Percentiles rank a stretch among this genome's conserved stretches.
Evolutionary conservation across 2,329 filamentous ascomycete genomes (phyloP).

Genomic region (Daldinia eschscholtzii): DNA sequence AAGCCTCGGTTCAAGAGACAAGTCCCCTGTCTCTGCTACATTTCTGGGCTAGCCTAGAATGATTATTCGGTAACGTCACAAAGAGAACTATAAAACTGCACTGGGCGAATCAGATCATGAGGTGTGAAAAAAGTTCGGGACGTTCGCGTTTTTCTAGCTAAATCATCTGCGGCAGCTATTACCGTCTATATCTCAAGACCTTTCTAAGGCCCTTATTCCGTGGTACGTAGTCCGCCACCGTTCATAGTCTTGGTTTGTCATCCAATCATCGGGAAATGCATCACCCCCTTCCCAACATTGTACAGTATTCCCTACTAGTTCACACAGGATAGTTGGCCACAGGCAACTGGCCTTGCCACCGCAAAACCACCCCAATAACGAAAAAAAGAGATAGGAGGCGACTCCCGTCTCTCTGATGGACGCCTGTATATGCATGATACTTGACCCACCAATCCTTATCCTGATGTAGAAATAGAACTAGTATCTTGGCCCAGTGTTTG

Average conservation of each 20-base stretch:
- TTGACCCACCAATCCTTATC: constrained; percentile 42
- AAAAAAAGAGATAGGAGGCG: constrained; percentile 38
- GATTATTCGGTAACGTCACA: not conserved
- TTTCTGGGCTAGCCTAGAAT: not conserved
- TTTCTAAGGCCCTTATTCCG: constrained; percentile 7
- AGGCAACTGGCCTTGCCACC: constrained; percentile 15
- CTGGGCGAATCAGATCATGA: not conserved
- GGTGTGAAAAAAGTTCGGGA: constrained; percentile 11
- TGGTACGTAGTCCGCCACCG: constrained; percentile 6
- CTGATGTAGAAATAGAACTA: constrained; percentile 41
- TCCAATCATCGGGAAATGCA: constrained; percentile 35
- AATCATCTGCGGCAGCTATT: constrained; percentile 34
- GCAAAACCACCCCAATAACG: constrained; percentile 33
- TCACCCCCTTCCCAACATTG: constrained; percentile 17
- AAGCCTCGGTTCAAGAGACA: not conserved
- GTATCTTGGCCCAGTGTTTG: constrained; percentile 34
- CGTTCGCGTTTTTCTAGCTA: constrained; percentile 33
- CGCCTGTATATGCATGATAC: constrained; percentile 48
- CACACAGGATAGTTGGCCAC: constrained; percentile 16
- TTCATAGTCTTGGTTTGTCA: constrained; percentile 30
- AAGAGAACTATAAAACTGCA: not conserved
- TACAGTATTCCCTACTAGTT: constrained; percentile 33
- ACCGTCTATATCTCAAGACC: constrained; percentile 23
- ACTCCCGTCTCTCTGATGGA: constrained; percentile 46
- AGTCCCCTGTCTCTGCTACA: not conserved